A percentile compares a stretch with the other conserved stretches of the same genome.
phyloP scores from a whole-genome alignment of 495 filamentous ascomycete species.

The Annulohypoxylon stygium region DNA sequence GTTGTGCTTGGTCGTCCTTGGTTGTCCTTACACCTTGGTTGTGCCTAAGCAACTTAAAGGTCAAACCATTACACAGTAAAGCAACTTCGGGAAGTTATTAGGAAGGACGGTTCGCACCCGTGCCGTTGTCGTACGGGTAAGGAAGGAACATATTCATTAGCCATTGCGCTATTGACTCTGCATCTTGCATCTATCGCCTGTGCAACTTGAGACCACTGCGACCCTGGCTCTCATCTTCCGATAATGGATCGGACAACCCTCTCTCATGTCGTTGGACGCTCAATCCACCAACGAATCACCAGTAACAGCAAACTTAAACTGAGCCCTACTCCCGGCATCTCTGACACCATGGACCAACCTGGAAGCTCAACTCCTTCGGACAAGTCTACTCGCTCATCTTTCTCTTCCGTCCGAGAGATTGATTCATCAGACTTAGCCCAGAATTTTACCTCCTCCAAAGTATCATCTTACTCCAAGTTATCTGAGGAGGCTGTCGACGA shows the following conservation, averaged over 20 bases:
- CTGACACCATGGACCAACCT: constrained; percentile 41
- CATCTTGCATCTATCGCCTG: constrained; percentile 49
- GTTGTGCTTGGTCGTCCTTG: no score
- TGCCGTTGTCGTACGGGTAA: constrained; percentile 29
- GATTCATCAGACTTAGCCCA: constrained; percentile 70
- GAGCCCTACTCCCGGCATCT: constrained; percentile 34
- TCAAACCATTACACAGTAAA: no score
- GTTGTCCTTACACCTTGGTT: no score
- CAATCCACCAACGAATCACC: constrained; percentile 30
- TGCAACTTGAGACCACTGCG: constrained; percentile 15
- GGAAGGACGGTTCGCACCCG: constrained; percentile 17
- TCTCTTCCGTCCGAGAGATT: constrained; percentile 69
- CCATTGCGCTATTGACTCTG: constrained; percentile 50
- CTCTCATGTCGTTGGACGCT: constrained; percentile 39
- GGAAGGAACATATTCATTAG: constrained; percentile 1
- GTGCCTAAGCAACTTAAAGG: no score
- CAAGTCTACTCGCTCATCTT: constrained; percentile 63
- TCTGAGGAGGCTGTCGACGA: constrained; percentile 63
- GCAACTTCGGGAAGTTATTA: not conserved
- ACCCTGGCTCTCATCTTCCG: constrained; percentile 41
- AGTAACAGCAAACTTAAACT: constrained; percentile 41
- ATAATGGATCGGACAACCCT: constrained; percentile 45
- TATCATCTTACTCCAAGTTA: constrained; percentile 65
- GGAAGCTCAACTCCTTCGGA: constrained; percentile 50
- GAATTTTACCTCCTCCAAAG: constrained; percentile 76